Evolutionary conservation across 148 eudicot genomes (phyloP).

Genomic region (Amaranthus cruentus): DNA sequence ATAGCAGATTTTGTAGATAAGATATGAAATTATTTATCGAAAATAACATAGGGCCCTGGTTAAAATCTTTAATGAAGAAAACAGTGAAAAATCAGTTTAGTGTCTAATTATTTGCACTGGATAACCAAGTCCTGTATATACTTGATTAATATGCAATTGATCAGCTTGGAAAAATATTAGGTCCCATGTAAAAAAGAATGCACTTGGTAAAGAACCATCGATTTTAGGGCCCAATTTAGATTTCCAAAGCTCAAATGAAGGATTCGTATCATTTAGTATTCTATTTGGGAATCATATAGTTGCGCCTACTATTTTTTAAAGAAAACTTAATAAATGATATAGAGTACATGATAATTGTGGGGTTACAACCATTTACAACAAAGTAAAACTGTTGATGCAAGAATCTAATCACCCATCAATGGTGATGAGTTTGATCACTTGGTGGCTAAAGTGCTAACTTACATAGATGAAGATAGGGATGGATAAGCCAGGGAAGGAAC

Average conservation of each 20-base stretch:
- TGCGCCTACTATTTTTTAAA: no score
- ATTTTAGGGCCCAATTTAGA: constrained; percentile 37
- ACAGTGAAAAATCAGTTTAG: constrained; percentile 8
- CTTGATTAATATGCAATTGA: constrained; percentile 1
- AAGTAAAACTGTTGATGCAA: no score
- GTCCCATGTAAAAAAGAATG: constrained; percentile 23
- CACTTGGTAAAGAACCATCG: constrained; percentile 26
- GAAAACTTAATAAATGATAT: no score
- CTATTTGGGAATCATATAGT: no score
- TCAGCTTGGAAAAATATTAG: constrained; percentile 14
- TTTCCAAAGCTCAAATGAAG: constrained; percentile 22
- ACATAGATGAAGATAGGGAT: no score
- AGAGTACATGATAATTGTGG: no score
- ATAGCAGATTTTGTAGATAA: constrained; percentile 25
- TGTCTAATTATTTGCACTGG: constrained; percentile 14
- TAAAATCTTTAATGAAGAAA: constrained; percentile 11
- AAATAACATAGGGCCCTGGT: constrained; percentile 16
- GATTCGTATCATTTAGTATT: neutral
- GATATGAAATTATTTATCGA: constrained; percentile 13
- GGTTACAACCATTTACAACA: no score
- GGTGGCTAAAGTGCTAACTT: no score
- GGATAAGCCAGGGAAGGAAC: no score
- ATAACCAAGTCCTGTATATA: constrained; percentile 4
- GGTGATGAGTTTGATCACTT: no score
- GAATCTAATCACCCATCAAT: no score